A percentile compares a stretch with the other conserved stretches of the same genome.
phyloP scores from a whole-genome alignment of 441 rosid genomes.

The Syzygium malaccense region DNA sequence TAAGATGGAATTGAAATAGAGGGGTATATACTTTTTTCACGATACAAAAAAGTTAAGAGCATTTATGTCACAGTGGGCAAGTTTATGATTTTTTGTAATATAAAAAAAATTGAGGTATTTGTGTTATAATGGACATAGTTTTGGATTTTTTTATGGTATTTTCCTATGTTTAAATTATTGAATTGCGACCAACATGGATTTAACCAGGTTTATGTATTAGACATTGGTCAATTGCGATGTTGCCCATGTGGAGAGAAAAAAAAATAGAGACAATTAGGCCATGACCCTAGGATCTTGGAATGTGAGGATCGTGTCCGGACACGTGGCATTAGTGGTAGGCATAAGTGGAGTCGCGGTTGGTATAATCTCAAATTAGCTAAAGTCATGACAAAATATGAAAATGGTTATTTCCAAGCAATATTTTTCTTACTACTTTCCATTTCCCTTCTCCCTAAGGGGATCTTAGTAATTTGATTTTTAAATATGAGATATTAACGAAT shows the following conservation, averaged over 20 bases:
- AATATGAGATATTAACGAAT: not conserved
- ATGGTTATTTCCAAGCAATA: not conserved
- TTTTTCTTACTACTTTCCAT: not conserved
- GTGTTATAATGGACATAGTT: no score
- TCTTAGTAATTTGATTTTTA: not conserved
- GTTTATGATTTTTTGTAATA: no score
- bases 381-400: not conserved
- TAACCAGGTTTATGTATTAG: fast-evolving
- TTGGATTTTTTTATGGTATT: no score
- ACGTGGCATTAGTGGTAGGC: not conserved
- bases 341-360: not conserved
- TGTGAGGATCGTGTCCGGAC: not conserved
- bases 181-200: not conserved
- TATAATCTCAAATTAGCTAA: not conserved
- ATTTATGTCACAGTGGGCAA: no score
- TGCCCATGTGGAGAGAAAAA: not conserved
- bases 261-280: not conserved
- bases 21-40: no score
- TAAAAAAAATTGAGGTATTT: no score
- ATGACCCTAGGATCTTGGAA: not conserved
- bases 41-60: no score
- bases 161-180: not conserved
- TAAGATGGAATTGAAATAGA: no score
- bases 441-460: not conserved
- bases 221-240: not conserved